These are phyloP conservation scores for Aaosphaeria pasadenensis DNA, from an alignment of 2,329 filamentous ascomycete genomes.

Conservation along the genomic window DNA sequence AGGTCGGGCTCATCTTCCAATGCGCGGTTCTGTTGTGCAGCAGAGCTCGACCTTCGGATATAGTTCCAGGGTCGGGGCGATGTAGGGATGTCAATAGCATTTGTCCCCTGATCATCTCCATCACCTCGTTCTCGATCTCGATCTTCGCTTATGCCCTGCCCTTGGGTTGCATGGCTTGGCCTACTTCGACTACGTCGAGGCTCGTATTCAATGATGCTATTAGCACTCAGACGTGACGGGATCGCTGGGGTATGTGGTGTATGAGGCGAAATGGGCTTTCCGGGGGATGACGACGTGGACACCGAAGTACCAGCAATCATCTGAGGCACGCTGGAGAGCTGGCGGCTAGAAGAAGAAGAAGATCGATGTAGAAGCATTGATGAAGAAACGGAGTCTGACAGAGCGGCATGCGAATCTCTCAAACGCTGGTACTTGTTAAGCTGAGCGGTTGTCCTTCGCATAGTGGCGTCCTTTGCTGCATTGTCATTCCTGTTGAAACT, in stretches of 20 bases:
- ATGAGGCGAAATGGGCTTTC: conserved; percentile 82
- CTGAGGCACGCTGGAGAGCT: conserved; percentile 62
- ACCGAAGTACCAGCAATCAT: conserved; percentile 65
- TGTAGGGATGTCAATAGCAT: conserved; percentile 70
- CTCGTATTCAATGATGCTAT: conserved; percentile 74
- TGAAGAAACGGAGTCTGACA: conserved; percentile 91
- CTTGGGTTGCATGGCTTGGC: conserved; percentile 28
- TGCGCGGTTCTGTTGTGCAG: conserved; percentile 62
- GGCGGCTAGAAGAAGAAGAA: conserved; percentile 73
- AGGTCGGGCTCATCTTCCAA: conserved; percentile 64
- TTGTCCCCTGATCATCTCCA: conserved; percentile 49
- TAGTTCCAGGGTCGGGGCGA: conserved; percentile 59
- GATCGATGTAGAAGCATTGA: conserved; percentile 83
- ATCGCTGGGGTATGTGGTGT: conserved; percentile 92
- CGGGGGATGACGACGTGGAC: conserved; percentile 84
- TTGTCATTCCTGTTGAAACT: conserved; percentile 69
- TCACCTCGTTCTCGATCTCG: conserved; percentile 26
- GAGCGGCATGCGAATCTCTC: conserved; percentile 80
- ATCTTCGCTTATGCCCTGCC: conserved; percentile 24
- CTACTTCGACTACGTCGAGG: conserved; percentile 31
- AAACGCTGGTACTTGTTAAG: conserved; percentile 83
- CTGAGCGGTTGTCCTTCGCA: conserved; percentile 73
- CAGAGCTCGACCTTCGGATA: conserved; percentile 64
- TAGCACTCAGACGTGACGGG: conserved; percentile 87
- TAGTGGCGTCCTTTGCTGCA: conserved; percentile 61